Conservation (phyloP, 176 grass and related monocot species). For the Carex pumila region DNA sequence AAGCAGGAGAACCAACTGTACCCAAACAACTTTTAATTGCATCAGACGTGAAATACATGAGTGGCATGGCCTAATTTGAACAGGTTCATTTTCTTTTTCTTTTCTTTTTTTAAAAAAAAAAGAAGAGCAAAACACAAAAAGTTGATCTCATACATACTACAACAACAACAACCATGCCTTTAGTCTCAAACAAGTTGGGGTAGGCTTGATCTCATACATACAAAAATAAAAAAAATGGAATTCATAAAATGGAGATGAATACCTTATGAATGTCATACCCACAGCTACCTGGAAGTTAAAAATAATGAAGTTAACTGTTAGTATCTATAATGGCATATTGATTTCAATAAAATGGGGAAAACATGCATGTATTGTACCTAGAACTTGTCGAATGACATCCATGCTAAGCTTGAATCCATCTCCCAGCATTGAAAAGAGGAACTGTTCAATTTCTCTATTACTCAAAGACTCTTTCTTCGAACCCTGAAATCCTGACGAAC, state of each 20-base stretch:
- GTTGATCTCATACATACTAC: neutral
- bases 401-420: conserved; percentile 84
- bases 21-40: neutral
- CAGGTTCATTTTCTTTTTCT: neutral
- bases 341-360: conserved; percentile 6
- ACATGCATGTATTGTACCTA: conserved; percentile 49
- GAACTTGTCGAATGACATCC: conserved; percentile 58
- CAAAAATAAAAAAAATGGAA: conserved; percentile 17
- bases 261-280: conserved; percentile 89
- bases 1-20: neutral
- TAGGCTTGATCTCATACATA: neutral
- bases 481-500: conserved; percentile 26
- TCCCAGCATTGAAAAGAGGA: conserved; percentile 92
- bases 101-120: neutral
- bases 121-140: neutral
- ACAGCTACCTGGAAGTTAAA: conserved; percentile 56
- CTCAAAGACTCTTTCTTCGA: conserved; percentile 41
- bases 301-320: conserved; percentile 20
- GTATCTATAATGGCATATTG: conserved; percentile 13
- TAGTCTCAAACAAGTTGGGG: no score
- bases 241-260: conserved; percentile 9
- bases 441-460: conserved; percentile 79
- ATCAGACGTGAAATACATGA: neutral
- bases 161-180: no score
- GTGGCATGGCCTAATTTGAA: neutral